Conservation (phyloP, 352 stramenopile species). For the Bremia lactucae region DNA sequence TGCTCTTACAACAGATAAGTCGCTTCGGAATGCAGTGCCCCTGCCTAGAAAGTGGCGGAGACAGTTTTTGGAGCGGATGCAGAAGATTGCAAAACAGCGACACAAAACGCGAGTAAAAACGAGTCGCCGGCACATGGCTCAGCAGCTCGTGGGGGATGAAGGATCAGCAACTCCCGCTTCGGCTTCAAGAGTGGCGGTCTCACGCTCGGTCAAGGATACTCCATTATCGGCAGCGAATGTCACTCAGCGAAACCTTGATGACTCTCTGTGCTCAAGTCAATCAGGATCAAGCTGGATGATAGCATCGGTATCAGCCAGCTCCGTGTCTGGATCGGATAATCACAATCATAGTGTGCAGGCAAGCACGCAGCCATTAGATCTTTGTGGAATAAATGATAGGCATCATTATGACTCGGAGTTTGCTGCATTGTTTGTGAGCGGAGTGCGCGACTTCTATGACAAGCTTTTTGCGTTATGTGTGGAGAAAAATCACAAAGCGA, state of each 20-base stretch:
- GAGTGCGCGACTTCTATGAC: conserved; percentile 60
- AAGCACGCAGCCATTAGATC: conserved; percentile 12
- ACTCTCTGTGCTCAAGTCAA: conserved; percentile 29
- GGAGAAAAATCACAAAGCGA: conserved; percentile 55
- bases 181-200: conserved; percentile 18
- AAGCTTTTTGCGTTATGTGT: conserved; percentile 39
- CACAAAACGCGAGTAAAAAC: conserved; percentile 51
- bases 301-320: conserved; percentile 11
- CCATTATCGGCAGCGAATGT: too few species aligned
- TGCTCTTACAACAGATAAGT: conserved; percentile 43
- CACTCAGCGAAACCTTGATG: conserved; percentile 29
- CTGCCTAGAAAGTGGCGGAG: conserved; percentile 67
- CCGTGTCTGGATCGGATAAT: conserved; percentile 14
- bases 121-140: conserved; percentile 17
- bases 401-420: conserved; percentile 53
- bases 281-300: conserved; percentile 33
- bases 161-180: conserved; percentile 29
- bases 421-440: conserved; percentile 35
- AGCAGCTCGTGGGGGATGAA: conserved; percentile 20
- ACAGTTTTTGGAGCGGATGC: conserved; percentile 63
- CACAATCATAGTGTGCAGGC: conserved; percentile 24
- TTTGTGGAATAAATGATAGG: conserved; percentile 35
- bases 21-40: conserved; percentile 37
- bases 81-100: conserved; percentile 52
- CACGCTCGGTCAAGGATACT: too few species aligned